Conservation (phyloP, 1,139 yeast species). For the Wickerhamomyces sp. region DNA sequence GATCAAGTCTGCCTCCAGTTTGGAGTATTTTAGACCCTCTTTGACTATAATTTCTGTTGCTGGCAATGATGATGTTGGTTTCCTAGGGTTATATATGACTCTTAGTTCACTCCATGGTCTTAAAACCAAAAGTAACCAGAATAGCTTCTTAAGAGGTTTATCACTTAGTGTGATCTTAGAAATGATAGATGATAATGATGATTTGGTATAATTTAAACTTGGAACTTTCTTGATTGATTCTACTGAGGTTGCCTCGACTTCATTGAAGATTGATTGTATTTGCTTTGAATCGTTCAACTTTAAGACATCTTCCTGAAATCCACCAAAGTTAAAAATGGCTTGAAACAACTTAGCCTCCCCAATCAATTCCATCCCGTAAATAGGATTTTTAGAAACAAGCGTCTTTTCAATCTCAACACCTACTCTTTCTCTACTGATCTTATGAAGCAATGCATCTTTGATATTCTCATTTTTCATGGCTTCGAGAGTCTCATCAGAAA, state of each 20-base stretch:
- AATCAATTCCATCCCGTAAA: constrained; percentile 58
- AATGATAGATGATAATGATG: background rate
- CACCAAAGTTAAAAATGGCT: constrained; percentile 44
- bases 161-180: constrained; percentile 3
- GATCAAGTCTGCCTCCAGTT: constrained; percentile 48
- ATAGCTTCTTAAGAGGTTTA: constrained; percentile 30
- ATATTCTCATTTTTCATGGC: constrained; percentile 66
- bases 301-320: constrained; percentile 2
- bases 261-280: background rate
- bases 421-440: constrained; percentile 86
- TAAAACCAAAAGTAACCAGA: constrained; percentile 46
- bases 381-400: constrained; percentile 56
- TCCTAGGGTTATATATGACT: constrained; percentile 36
- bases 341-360: constrained; percentile 49
- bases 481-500: constrained; percentile 52
- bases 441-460: constrained; percentile 53
- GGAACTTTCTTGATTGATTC: background rate
- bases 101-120: constrained; percentile 42
- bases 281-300: background rate
- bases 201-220: background rate
- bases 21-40: constrained; percentile 69
- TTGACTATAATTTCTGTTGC: constrained; percentile 46
- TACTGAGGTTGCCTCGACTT: background rate
- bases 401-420: constrained; percentile 84
- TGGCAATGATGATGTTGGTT: constrained; percentile 13